Percentiles rank a stretch among this genome's conserved stretches.
These are phyloP conservation scores for Lentinula raphanica DNA, from an alignment of 768 basidiomycete species.

Conservation along the genomic window DNA sequence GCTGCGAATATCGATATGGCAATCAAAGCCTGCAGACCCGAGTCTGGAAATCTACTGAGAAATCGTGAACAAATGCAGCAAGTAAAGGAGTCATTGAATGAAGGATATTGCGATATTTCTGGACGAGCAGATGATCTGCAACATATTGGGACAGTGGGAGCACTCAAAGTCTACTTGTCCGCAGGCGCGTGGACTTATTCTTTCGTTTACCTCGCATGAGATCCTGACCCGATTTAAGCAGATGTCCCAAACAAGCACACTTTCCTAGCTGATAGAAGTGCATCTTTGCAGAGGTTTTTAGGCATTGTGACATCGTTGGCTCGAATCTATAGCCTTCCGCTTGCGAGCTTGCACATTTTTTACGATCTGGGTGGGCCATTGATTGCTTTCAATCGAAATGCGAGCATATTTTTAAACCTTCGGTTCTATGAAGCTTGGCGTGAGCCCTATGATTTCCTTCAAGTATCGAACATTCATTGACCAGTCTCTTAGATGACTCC, in stretches of 20 bases:
- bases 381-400: conserved; percentile 92
- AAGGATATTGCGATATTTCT: conserved; percentile 79
- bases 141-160: conserved; percentile 60
- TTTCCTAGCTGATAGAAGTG: conserved; percentile 49
- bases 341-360: conserved; percentile 78
- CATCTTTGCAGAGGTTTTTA: conserved; percentile 66
- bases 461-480: not conserved
- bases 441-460: conserved; percentile 33
- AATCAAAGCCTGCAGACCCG: conserved; percentile 65
- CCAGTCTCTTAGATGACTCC: conserved; percentile 51
- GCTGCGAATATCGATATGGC: conserved; percentile 69
- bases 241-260: conserved; percentile 49
- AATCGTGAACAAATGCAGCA: conserved; percentile 66
- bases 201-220: not conserved
- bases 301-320: conserved; percentile 62
- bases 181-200: conserved; percentile 38
- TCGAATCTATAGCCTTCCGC: conserved; percentile 67
- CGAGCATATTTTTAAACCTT: conserved; percentile 83
- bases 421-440: conserved; percentile 86
- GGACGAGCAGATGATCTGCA: conserved; percentile 58
- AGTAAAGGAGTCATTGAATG: conserved; percentile 70
- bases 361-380: conserved; percentile 73
- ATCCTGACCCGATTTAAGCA: conserved; percentile 23
- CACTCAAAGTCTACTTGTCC: conserved; percentile 57
- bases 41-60: conserved; percentile 54